Evolutionary conservation across 2,329 filamentous ascomycete species (phyloP).

Genomic region (Diaporthe vaccinii): DNA sequence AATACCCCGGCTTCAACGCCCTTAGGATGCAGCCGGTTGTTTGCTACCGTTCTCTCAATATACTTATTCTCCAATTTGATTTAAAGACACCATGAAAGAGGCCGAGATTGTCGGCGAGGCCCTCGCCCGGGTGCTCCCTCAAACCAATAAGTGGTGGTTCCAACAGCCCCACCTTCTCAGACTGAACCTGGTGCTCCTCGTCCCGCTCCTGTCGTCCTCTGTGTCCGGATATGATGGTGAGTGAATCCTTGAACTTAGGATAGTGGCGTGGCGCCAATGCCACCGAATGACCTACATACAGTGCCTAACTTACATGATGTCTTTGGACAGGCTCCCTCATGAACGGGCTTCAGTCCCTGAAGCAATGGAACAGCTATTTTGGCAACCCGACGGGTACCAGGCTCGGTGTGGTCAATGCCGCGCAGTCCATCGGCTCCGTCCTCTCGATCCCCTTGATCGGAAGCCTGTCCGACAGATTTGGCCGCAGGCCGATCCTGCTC

Average conservation of each 20-base stretch:
- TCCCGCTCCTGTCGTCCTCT: slow-evolving; percentile 56
- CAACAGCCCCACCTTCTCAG: slow-evolving; percentile 57
- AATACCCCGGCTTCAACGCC: background rate
- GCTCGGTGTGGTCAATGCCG: slow-evolving; percentile 50
- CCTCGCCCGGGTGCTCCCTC: slow-evolving; percentile 53
- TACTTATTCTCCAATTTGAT: background rate
- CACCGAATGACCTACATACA: background rate
- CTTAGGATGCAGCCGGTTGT: background rate
- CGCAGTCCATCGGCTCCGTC: slow-evolving; percentile 48
- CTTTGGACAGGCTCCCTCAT: slow-evolving; percentile 49
- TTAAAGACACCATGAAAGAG: slow-evolving; percentile 6
- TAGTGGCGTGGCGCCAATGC: background rate
- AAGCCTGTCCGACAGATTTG: slow-evolving; percentile 48
- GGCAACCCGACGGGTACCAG: slow-evolving; percentile 48
- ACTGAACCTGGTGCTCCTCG: slow-evolving; percentile 59
- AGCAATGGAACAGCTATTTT: slow-evolving; percentile 52
- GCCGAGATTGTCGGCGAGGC: slow-evolving; percentile 48
- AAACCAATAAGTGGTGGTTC: slow-evolving; percentile 58
- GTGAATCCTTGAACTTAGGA: background rate
- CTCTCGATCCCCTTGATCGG: slow-evolving; percentile 55
- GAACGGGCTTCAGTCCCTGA: slow-evolving; percentile 57
- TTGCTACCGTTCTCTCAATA: background rate
- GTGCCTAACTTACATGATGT: background rate
- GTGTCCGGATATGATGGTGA: slow-evolving; percentile 57
- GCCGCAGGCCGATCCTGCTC: slow-evolving; percentile 43